Evolutionary conservation across 2,329 filamentous ascomycete genomes (phyloP).

Genomic region (Aspergillus udagawae): DNA sequence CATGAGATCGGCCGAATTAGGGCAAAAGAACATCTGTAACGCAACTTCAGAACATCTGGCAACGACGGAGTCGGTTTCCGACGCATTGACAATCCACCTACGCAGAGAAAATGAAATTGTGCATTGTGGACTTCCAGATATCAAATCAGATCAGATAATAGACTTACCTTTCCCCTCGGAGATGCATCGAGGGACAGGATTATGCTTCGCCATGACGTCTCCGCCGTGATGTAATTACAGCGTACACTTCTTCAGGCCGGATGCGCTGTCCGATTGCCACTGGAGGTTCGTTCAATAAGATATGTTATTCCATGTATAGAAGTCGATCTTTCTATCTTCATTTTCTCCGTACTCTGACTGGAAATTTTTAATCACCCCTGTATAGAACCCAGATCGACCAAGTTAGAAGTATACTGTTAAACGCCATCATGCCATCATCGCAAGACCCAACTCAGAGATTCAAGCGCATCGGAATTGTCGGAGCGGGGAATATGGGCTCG

Average conservation of each 20-base stretch:
- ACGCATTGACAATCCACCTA: neutral
- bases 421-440: constrained; percentile 15
- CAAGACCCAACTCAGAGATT: constrained; percentile 23
- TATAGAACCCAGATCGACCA: neutral
- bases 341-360: neutral
- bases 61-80: neutral
- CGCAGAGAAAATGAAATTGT: neutral
- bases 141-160: neutral
- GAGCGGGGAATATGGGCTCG: constrained; percentile 41
- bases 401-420: neutral
- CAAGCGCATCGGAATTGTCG: constrained; percentile 37
- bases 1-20: constrained; percentile 1
- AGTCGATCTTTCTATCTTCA: neutral
- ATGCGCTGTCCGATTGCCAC: constrained; percentile 15
- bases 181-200: neutral
- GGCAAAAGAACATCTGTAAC: neutral
- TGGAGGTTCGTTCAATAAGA: constrained; percentile 13
- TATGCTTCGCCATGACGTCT: neutral
- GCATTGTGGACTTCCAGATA: neutral
- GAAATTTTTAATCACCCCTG: neutral
- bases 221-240: constrained; percentile 4
- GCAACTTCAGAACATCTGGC: neutral
- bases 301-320: neutral
- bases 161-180: neutral
- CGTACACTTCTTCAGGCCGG: constrained; percentile 3